Evolutionary conservation across 169 alveolate species (phyloP), one percentile per base, ranked within the genome.

Genomic region (Plasmodium fragile): DNA sequence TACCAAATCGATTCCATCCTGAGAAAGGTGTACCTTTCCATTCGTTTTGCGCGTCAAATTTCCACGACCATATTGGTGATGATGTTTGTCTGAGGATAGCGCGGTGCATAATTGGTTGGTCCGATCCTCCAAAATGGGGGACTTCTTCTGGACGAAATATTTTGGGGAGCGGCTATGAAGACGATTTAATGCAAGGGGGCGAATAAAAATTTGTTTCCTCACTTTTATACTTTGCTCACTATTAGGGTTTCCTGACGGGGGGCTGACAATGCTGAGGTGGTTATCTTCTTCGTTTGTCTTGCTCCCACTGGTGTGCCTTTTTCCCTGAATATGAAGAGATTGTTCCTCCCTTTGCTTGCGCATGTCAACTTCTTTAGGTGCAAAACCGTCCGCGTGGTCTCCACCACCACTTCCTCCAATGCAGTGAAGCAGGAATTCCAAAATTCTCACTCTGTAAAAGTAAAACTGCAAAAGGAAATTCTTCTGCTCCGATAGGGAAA

Each of bases 361-460:
- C 70, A n/a, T 43, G 52, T 49, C 34, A 22, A 45, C 34, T 25
- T 28, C 30, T 45, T 80, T 34, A 3, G 49, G 18, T 2, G 34
- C 4, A 16, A 10, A 13, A 0, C 11, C 30, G 6, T 6, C 10
- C 2, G 36, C 1, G n/a, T 79, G 53, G 10, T 32, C 13, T 3
- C 43, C 28, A 3, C 32, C 3, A n/a, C 36, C 5, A 16, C 28
- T 8, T 55, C 0, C 30, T 7, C 43, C 25, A 16, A 55, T 13
- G 16, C 4, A 45, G 69, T 89, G 49, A 22, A 89, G 43, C 53
- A 89, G 8, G 71, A 55, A 78, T 5, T 77, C 82, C 71, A 89
- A 89, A 55, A 89, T 59, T 59, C 75, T 77, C 36, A 53, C 70
- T 49, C 65, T 89, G 72, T 89, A 78, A 89, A 89, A 89, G 49